Evolutionary conservation across 345 rosid species (phyloP).

Genomic region (Psidium friedrichsthalianum): DNA sequence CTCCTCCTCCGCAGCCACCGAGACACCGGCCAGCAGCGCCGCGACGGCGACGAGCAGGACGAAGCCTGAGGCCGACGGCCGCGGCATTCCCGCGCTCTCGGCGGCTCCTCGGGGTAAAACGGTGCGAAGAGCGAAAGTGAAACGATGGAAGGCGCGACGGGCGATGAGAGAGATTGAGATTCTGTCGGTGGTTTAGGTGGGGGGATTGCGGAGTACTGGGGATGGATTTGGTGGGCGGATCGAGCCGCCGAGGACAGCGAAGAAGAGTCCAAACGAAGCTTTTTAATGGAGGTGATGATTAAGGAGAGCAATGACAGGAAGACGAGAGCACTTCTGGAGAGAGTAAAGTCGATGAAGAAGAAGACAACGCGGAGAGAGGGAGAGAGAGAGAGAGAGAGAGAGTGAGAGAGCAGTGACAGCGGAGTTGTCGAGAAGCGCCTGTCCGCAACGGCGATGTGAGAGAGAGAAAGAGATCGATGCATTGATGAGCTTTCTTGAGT

Average conservation of each 20-base stretch:
- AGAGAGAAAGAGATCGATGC: neutral
- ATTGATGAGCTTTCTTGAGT: neutral
- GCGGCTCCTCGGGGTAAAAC: too few species aligned
- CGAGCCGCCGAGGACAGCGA: neutral
- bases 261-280: conserved; percentile 12
- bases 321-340: neutral
- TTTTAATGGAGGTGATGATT: neutral
- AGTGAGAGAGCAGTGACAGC: neutral
- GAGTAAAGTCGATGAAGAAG: neutral
- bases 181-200: neutral
- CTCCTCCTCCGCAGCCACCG: conserved; percentile 9
- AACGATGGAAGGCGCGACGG: too few species aligned
- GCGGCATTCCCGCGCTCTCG: neutral
- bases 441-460: neutral
- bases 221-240: too few species aligned
- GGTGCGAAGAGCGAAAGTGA: neutral
- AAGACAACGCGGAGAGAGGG: neutral
- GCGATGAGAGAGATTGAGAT: neutral
- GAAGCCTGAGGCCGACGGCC: neutral
- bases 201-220: too few species aligned
- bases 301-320: neutral
- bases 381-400: too few species aligned
- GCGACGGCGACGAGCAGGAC: conserved; percentile 7
- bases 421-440: neutral
- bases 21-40: neutral